Evolutionary conservation across 2,329 filamentous ascomycete species (phyloP).

Genomic region (Elsinoe necatrix): DNA sequence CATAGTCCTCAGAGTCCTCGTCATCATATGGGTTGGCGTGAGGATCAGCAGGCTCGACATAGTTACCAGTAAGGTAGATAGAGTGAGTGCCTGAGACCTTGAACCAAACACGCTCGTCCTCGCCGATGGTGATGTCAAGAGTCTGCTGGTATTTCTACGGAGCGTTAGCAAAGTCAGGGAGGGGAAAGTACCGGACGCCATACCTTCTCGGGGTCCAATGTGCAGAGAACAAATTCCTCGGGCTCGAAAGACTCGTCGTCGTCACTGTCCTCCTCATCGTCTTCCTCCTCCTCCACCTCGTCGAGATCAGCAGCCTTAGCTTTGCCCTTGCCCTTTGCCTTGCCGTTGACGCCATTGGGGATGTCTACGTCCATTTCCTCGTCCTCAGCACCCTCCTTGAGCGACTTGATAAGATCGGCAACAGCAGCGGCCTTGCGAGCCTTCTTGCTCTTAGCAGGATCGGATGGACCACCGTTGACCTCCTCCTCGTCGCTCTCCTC

Average conservation of each 20-base stretch:
- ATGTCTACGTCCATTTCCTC: conserved; percentile 69
- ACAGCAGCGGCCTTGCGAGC: conserved; percentile 68
- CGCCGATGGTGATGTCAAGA: conserved; percentile 82
- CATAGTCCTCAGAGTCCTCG: conserved; percentile 50
- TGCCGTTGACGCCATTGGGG: conserved; percentile 57
- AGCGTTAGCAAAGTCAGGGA: conserved; percentile 25
- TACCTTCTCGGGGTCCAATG: conserved; percentile 87
- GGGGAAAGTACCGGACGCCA: conserved; percentile 25
- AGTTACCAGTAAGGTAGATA: conserved; percentile 92
- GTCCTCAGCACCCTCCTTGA: conserved; percentile 44
- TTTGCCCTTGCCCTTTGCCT: conserved; percentile 57
- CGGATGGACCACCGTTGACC: conserved; percentile 80
- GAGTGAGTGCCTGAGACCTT: conserved; percentile 82
- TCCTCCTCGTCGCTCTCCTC: conserved; percentile 56
- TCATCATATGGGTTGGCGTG: conserved; percentile 54
- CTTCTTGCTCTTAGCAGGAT: conserved; percentile 82
- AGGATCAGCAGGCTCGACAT: conserved; percentile 63
- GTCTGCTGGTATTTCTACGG: conserved; percentile 88
- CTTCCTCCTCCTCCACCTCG: conserved; percentile 43
- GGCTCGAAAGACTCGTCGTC: conserved; percentile 58
- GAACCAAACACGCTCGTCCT: conserved; percentile 88
- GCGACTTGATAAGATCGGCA: conserved; percentile 65
- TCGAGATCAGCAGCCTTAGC: conserved; percentile 46
- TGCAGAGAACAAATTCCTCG: conserved; percentile 92
- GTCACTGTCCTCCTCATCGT: conserved; percentile 46